Conservation (phyloP, 192 early-diverging fungal genomes). For the Umbelopsis vinacea region DNA sequence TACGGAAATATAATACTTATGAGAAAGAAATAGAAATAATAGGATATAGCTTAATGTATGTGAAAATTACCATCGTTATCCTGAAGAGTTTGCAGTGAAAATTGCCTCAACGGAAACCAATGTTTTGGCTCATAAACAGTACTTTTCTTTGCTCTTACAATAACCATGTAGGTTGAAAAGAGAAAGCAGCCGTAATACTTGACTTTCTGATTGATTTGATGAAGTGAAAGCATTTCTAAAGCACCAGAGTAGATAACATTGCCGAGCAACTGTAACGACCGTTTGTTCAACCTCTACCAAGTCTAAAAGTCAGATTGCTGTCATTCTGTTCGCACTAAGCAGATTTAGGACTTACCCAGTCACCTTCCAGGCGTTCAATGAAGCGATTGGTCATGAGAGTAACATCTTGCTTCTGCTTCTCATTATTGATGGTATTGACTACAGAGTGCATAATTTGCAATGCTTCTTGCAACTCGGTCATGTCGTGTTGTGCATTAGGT, state of each 20-base stretch:
- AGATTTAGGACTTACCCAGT: background rate
- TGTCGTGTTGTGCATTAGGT: conserved; percentile 34
- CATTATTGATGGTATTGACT: conserved; percentile 45
- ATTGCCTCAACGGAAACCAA: conserved; percentile 70
- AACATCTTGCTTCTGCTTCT: conserved; percentile 30
- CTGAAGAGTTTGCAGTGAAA: conserved; percentile 55
- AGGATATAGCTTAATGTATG: background rate
- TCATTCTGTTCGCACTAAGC: too few relatives aligned
- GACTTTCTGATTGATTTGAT: conserved; percentile 32
- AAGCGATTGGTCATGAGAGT: conserved; percentile 32
- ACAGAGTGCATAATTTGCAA: conserved; percentile 41
- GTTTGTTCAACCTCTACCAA: conserved; percentile 32
- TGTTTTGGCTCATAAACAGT: conserved; percentile 60
- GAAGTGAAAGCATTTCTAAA: conserved; percentile 42
- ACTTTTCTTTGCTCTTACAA: conserved; percentile 57
- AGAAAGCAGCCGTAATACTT: conserved; percentile 67
- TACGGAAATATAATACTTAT: background rate
- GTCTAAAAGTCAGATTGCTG: too few relatives aligned
- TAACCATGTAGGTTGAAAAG: conserved; percentile 61
- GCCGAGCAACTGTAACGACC: conserved; percentile 37
- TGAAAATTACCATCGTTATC: conserved; percentile 31
- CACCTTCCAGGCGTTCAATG: conserved; percentile 37
- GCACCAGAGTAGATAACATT: conserved; percentile 50
- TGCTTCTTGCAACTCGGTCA: conserved; percentile 31
- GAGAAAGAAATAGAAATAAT: background rate